These are phyloP conservation scores for Artomyces pyxidatus DNA, from an alignment of 768 basidiomycete species.

Conservation along the genomic window DNA sequence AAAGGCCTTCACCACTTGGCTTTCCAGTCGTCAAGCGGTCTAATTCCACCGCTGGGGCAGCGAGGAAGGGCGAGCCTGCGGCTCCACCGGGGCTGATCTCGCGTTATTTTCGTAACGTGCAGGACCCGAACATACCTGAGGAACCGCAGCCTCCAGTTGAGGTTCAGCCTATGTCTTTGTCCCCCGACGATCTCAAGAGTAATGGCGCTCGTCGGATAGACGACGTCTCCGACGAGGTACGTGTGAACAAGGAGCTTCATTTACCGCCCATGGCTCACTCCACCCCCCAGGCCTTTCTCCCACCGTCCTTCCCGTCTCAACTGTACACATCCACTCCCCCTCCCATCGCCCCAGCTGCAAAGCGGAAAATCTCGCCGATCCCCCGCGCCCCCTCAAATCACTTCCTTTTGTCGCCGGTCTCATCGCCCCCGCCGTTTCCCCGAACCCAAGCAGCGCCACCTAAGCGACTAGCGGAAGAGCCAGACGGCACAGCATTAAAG, in stretches of 20 bases:
- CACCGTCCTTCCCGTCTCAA: slow-evolving; percentile 13
- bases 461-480: background rate
- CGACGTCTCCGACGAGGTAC: background rate
- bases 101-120: background rate
- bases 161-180: background rate
- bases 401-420: background rate
- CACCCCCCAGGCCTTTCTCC: slow-evolving; percentile 5
- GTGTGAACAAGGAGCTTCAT: background rate
- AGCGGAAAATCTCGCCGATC: slow-evolving; percentile 5
- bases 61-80: background rate
- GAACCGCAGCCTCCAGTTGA: background rate
- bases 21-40: background rate
- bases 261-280: too few species aligned
- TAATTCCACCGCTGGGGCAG: background rate
- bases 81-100: background rate
- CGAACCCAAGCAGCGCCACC: slow-evolving; percentile 1
- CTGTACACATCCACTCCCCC: slow-evolving; percentile 13
- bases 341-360: background rate
- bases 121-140: background rate
- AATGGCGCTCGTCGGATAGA: background rate
- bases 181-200: background rate
- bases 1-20: background rate
- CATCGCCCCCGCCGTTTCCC: slow-evolving; percentile 10
- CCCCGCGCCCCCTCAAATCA: background rate
- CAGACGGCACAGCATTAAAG: background rate